Evolutionary conservation across 2,329 filamentous ascomycete genomes (phyloP).

Genomic region (Phyllosticta paracitricarpa): DNA sequence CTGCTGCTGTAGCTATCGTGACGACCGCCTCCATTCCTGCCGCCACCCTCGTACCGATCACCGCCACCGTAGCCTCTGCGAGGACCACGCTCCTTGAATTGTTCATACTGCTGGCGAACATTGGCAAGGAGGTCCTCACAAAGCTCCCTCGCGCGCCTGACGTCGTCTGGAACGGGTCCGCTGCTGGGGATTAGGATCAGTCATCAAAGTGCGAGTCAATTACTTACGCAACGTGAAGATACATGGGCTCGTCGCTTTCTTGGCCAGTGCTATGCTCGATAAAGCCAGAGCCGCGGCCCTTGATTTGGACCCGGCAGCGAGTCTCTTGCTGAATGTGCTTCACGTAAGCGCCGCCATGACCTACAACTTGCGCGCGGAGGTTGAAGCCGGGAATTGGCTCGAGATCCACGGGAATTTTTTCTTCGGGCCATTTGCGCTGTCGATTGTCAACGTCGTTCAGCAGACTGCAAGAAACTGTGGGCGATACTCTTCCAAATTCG

Average conservation of each 20-base stretch:
- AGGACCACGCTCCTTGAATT: conserved; percentile 65
- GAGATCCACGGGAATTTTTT: conserved; percentile 82
- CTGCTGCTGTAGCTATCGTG: conserved; percentile 32
- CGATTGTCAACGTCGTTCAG: conserved; percentile 17
- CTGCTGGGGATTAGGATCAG: conserved; percentile 35
- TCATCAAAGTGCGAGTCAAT: conserved; percentile 6
- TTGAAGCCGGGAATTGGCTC: conserved; percentile 94
- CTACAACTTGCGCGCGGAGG: conserved; percentile 88
- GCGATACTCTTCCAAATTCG: conserved; percentile 72
- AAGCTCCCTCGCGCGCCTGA: conserved; percentile 75
- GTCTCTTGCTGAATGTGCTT: conserved; percentile 98
- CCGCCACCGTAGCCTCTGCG: conserved; percentile 32
- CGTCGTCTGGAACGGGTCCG: conserved; percentile 77
- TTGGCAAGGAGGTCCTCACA: conserved; percentile 81
- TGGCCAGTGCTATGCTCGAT: conserved; percentile 78
- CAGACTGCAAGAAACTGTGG: not conserved
- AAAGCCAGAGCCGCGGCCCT: conserved; percentile 89
- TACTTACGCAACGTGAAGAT: conserved; percentile 81
- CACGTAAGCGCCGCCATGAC: conserved; percentile 86
- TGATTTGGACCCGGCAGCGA: conserved; percentile 93
- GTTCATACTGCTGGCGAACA: conserved; percentile 79
- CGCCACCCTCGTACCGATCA: conserved; percentile 23
- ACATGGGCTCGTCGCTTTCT: conserved; percentile 95
- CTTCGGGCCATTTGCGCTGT: conserved; percentile 97
- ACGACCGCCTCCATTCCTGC: conserved; percentile 28